Base-by-base conservation (phyloP, 176 grass and related monocot species). In the Paspalum vaginatum region DNA sequence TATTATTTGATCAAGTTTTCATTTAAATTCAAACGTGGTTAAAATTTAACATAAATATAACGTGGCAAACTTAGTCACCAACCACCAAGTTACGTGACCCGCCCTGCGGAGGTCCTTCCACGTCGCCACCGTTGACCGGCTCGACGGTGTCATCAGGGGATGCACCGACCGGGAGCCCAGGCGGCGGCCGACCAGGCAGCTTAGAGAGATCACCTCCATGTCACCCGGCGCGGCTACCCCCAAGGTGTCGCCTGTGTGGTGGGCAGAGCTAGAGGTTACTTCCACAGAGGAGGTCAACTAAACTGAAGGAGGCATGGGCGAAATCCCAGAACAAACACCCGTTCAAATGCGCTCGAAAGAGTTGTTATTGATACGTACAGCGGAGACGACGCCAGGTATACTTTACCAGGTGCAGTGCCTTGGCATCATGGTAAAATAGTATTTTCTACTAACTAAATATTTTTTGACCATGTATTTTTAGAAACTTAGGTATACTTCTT, bases 251-350 rank as follows among this genome's bases (percentile, higher is more conserved):
- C 91, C 94, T 41, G 63, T 94, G 41, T 94, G 88, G 94, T 97
- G 94, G 94, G 91, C 94, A 7, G 94, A 97, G 74, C 88, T 94
- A 11, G 91, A 97, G 73, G 91, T 97, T 68, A 85, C 91, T 62
- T 97, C 91, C 65, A 79, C 88, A 14, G 87, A 91, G 58, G 55
- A n/a, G n/a, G n/a, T 73, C 46, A 86, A 74, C 74, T 91, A 67
- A 70, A 49, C 61, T 7, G 0, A 18, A 85, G 54, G 44, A 59
- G 3, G 38, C 32, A 38, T 26, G 49, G 5, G 25, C 10, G 0
- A 27, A 16, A 13, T 26, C 27, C 17, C 25, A 70, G 5, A 22
- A 24, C 14, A 50, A 22, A 46, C 50, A 20, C 7, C 7, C 4
- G 42, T 66, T 17, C 6, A 70, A 21, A 17, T 16, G 21, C 48